Evolutionary conservation across 2,329 filamentous ascomycete genomes (phyloP).

Genomic region (Metarhizium guizhouense): DNA sequence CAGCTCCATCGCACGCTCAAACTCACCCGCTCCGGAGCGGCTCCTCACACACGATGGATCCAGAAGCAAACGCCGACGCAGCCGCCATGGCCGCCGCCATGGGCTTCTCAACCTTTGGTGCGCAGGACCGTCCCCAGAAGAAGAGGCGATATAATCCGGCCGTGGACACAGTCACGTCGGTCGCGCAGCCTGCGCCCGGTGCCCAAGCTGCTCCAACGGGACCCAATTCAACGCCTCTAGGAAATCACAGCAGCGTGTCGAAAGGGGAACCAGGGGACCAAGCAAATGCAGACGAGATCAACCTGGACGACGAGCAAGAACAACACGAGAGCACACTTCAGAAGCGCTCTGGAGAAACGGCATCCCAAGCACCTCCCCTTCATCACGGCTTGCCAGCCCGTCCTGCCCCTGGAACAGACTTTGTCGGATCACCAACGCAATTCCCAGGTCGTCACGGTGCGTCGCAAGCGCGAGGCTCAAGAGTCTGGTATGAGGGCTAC

Average conservation of each 20-base stretch:
- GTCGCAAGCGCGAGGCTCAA: not conserved
- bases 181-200: not conserved
- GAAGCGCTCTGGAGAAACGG: not conserved
- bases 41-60: conserved; percentile 9
- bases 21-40: not conserved
- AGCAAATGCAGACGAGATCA: conserved; percentile 37
- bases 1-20: not conserved
- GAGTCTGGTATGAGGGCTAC: conserved; percentile 41
- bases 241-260: conserved; percentile 8
- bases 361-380: conserved; percentile 14
- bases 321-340: not conserved
- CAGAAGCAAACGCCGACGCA: conserved; percentile 23
- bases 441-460: not conserved
- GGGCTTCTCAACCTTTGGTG: conserved; percentile 67
- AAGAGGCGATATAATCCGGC: conserved; percentile 58
- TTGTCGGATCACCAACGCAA: not conserved
- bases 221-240: conserved; percentile 29
- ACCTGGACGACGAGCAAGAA: conserved; percentile 27
- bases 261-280: conserved; percentile 3
- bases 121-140: conserved; percentile 43
- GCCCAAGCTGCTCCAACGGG: conserved; percentile 18
- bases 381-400: conserved; percentile 25
- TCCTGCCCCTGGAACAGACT: conserved; percentile 14
- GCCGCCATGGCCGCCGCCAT: conserved; percentile 48
- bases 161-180: conserved; percentile 30